phyloP scores from a whole-genome alignment of 2,329 filamentous ascomycete species.

The Diatrype stigma region DNA sequence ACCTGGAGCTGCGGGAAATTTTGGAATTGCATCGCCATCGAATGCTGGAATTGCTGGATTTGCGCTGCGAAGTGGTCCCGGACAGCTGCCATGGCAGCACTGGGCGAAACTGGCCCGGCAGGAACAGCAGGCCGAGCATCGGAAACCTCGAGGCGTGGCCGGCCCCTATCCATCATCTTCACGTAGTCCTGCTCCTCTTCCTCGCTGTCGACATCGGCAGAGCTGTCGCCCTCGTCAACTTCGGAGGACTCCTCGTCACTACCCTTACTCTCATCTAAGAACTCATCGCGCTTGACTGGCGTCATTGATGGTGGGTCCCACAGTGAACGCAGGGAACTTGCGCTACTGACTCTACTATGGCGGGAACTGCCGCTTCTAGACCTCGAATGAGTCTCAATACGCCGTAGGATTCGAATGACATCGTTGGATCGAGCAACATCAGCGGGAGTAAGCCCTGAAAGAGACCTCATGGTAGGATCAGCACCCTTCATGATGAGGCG shows the following conservation, averaged over 20 bases:
- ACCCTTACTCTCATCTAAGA: conserved; percentile 33
- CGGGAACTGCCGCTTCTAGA: conserved; percentile 62
- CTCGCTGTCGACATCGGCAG: conserved; percentile 35
- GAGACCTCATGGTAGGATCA: conserved; percentile 64
- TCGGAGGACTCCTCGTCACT: conserved; percentile 30
- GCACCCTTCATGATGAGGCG: conserved; percentile 70
- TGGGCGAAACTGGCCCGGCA: conserved; percentile 47
- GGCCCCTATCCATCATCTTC: conserved; percentile 30
- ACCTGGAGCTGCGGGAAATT: conserved; percentile 60
- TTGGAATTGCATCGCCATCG: conserved; percentile 61
- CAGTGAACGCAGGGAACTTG: conserved; percentile 61
- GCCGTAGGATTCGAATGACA: conserved; percentile 60
- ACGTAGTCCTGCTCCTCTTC: conserved; percentile 37
- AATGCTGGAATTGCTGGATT: conserved; percentile 72
- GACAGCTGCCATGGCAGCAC: conserved; percentile 63
- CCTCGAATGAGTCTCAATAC: conserved; percentile 57
- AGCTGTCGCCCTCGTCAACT: conserved; percentile 27
- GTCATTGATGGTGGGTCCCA: conserved; percentile 53
- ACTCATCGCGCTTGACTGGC: conserved; percentile 27
- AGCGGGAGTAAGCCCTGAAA: conserved; percentile 65
- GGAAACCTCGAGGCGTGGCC: conserved; percentile 15
- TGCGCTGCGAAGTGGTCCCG: conserved; percentile 71
- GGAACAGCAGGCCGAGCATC: conserved; percentile 24
- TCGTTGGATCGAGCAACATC: conserved; percentile 66
- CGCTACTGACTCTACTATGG: conserved; percentile 61